Evolutionary conservation across 192 early-diverging fungal species (phyloP).

Genomic region (Coemansia sp.): DNA sequence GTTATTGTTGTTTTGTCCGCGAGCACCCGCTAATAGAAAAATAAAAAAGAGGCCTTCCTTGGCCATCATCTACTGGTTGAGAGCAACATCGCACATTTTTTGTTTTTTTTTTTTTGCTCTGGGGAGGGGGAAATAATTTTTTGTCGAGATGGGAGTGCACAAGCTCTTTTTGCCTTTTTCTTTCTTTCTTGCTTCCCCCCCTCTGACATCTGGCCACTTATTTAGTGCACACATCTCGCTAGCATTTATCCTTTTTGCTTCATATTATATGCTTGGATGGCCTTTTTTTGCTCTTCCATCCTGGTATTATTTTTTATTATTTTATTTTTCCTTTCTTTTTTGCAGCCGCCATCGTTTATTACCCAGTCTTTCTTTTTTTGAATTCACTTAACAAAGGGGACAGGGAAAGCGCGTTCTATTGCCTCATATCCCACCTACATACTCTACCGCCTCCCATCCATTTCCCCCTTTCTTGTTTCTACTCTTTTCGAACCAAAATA

Average conservation of each 20-base stretch:
- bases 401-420: conserved; percentile 1
- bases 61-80: neutral
- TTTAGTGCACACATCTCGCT: neutral
- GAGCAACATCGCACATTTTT: conserved; percentile 8
- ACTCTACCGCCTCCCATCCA: neutral
- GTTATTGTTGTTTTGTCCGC: neutral
- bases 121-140: neutral
- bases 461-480: conserved; percentile 9
- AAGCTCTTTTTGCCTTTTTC: conserved; percentile 3
- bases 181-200: conserved; percentile 10
- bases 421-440: conserved; percentile 17
- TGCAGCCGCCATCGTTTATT: neutral
- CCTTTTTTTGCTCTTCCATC: neutral
- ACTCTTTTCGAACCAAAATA: conserved; percentile 7
- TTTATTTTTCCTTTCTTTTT: conserved; percentile 1
- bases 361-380: conserved; percentile 1
- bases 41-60: neutral
- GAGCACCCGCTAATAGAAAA: neutral
- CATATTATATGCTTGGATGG: neutral
- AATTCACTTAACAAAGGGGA: conserved; percentile 11
- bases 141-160: neutral
- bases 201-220: conserved; percentile 2
- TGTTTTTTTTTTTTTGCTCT: conserved; percentile 1
- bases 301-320: neutral
- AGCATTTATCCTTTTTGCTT: conserved; percentile 9